These are phyloP conservation scores for Trichomonascaceae sp. DNA, from an alignment of 1,139 yeast genomes.

Conservation along the genomic window DNA sequence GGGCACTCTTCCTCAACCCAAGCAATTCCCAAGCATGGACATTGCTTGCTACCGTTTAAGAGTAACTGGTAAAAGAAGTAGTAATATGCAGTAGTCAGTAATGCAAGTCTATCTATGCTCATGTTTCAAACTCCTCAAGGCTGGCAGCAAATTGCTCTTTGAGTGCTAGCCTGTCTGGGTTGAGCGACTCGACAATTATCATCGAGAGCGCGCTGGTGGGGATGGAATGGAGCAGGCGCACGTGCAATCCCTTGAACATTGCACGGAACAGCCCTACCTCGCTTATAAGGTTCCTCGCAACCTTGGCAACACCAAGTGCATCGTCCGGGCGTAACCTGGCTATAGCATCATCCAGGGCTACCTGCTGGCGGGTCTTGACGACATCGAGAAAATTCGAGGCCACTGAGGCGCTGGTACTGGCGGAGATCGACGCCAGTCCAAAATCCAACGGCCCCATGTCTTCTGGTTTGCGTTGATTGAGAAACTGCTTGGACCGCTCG, in stretches of 20 bases:
- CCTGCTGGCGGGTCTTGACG: constrained; percentile 32
- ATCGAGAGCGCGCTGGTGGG: constrained; percentile 30
- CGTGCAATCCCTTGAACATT: constrained; percentile 26
- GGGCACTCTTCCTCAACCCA: constrained; percentile 15
- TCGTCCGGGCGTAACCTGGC: constrained; percentile 28
- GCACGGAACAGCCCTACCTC: constrained; percentile 29
- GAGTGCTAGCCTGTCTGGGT: constrained; percentile 21
- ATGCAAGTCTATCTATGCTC: too few species aligned
- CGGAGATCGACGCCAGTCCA: constrained; percentile 27
- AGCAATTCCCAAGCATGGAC: constrained; percentile 13
- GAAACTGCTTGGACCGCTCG: constrained; percentile 6
- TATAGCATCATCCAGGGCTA: constrained; percentile 29
- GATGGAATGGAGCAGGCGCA: constrained; percentile 27
- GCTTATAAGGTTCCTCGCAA: constrained; percentile 24
- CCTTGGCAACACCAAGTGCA: constrained; percentile 22
- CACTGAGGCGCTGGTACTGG: constrained; percentile 28
- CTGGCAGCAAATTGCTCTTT: not conserved
- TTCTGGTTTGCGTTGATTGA: constrained; percentile 11
- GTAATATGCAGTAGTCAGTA: too few species aligned
- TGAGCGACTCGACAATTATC: constrained; percentile 29
- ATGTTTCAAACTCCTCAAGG: constrained; percentile 1
- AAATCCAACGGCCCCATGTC: constrained; percentile 19
- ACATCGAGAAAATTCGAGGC: constrained; percentile 31
- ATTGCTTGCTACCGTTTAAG: constrained; percentile 5
- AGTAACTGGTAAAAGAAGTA: too few species aligned